These are phyloP conservation scores for Spergularia marina DNA, from an alignment of 148 eudicot genomes.

Conservation along the genomic window DNA sequence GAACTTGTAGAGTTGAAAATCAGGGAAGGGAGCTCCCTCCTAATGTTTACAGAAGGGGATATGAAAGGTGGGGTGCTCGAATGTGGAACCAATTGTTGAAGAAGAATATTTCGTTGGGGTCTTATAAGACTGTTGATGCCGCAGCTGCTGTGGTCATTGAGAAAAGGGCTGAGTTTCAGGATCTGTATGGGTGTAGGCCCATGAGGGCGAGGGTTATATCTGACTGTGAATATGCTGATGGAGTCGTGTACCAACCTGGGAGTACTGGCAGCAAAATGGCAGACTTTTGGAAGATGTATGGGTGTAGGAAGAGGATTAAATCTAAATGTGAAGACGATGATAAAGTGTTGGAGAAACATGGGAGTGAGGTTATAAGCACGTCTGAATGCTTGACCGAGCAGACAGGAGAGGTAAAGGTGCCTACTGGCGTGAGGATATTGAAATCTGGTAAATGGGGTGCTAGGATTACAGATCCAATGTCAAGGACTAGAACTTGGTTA, in stretches of 20 bases:
- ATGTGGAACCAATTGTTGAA: neutral
- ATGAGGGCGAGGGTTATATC: too few species aligned
- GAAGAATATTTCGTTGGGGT: neutral
- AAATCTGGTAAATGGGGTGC: neutral
- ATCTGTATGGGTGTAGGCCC: too few species aligned
- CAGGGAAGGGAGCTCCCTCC: neutral
- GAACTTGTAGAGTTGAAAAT: neutral
- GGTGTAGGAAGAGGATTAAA: too few species aligned
- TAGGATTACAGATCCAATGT: neutral
- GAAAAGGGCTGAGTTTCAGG: too few species aligned
- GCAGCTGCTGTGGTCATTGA: neutral
- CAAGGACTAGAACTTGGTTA: neutral
- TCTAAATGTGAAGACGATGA: too few species aligned
- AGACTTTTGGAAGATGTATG: neutral
- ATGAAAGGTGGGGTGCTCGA: neutral
- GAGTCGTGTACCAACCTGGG: too few species aligned
- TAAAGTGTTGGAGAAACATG: neutral
- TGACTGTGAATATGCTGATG: too few species aligned
- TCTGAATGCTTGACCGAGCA: neutral
- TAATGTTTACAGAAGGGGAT: neutral
- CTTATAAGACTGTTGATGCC: neutral
- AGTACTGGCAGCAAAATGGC: neutral
- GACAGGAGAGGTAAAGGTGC: neutral
- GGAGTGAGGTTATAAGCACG: neutral
- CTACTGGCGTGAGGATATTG: neutral